Evolutionary conservation across 768 basidiomycete genomes (phyloP).

Genomic region (Amanita jacksonii): DNA sequence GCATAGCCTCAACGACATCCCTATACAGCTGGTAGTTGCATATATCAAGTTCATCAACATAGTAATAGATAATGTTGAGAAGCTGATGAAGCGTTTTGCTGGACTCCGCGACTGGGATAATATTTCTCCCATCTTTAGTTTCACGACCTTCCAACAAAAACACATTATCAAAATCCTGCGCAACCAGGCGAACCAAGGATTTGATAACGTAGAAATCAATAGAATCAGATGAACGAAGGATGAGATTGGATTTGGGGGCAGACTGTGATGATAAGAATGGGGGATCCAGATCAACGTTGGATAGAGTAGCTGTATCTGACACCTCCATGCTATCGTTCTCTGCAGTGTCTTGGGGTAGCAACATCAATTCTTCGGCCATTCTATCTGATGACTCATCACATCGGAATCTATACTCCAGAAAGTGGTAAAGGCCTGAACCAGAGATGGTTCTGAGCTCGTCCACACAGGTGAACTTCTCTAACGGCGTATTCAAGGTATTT

Average conservation of each 20-base stretch:
- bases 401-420: neutral
- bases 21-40: neutral
- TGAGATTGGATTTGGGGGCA: constrained; percentile 1
- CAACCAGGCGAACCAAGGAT: neutral
- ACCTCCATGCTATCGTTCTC: too few relatives aligned
- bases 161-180: neutral
- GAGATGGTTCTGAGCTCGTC: neutral
- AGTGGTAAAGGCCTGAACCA: neutral
- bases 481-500: neutral
- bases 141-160: neutral
- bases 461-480: neutral
- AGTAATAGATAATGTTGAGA: neutral
- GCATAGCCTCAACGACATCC: neutral
- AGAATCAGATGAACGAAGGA: constrained; percentile 20
- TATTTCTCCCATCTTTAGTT: neutral
- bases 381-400: neutral
- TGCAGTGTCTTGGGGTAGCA: too few relatives aligned
- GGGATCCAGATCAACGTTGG: too few relatives aligned
- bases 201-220: constrained; percentile 17
- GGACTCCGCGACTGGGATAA: neutral
- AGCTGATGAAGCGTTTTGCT: neutral
- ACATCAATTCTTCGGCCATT: neutral
- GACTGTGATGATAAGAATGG: too few relatives aligned
- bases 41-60: neutral
- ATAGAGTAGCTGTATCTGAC: too few relatives aligned